Percentiles rank a stretch among this genome's conserved stretches.
Conservation (phyloP, 371 early-diverging fungal genomes). For the Mucor sp. region DNA sequence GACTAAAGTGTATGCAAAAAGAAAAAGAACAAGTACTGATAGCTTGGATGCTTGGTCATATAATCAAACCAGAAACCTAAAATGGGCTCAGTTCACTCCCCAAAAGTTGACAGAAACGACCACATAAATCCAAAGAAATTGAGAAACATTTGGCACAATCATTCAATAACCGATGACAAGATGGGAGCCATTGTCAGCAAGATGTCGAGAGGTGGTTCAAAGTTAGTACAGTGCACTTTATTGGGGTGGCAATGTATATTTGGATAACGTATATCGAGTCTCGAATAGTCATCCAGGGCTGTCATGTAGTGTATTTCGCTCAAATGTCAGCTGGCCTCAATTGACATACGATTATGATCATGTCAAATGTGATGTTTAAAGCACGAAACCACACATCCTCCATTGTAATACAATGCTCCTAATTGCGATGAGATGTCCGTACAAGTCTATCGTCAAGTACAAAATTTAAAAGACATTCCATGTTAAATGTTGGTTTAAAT, state of each 20-base stretch:
- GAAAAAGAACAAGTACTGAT: slow-evolving; percentile 8
- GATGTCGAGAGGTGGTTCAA: not conserved
- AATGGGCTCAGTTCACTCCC: slow-evolving; percentile 10
- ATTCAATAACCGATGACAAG: not conserved
- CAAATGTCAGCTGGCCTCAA: not conserved
- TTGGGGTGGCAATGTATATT: not conserved
- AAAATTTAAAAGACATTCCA: not conserved
- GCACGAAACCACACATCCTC: not conserved
- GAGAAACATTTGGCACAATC: not conserved
- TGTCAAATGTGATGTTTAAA: not conserved
- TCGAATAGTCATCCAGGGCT: not conserved
- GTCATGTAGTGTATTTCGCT: not conserved
- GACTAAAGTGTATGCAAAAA: not conserved
- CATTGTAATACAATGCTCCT: not conserved
- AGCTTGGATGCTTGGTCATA: not conserved
- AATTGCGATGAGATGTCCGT: not conserved
- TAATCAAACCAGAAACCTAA: not conserved
- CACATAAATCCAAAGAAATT: not conserved
- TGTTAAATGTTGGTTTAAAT: not conserved
- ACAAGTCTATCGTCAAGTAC: not conserved
- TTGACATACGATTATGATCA: not conserved
- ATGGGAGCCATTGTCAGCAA: not conserved
- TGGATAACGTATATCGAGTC: not conserved
- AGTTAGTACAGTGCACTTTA: not conserved
- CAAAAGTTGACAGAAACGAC: slow-evolving; percentile 22